A percentile compares a stretch with the other conserved stretches of the same genome.
phyloP scores from a whole-genome alignment of 495 filamentous ascomycete genomes.

The Gamarada debralockiae region DNA sequence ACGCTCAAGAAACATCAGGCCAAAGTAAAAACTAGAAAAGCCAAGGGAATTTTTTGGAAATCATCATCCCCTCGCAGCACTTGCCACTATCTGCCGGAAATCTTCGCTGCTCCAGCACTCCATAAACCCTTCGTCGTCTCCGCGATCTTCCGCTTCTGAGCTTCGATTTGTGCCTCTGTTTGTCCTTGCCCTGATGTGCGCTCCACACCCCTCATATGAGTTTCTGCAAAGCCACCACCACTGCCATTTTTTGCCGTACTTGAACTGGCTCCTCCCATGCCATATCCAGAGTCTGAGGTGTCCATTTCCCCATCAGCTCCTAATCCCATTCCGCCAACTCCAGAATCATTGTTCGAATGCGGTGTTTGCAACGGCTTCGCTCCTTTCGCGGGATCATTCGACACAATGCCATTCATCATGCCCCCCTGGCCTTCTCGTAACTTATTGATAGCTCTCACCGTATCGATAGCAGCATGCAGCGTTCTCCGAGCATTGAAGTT shows the following conservation, averaged over 20 bases:
- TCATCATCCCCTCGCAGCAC: too few relatives aligned
- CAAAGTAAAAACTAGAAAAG: too few relatives aligned
- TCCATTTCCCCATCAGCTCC: constrained; percentile 11
- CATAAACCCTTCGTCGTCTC: constrained; percentile 25
- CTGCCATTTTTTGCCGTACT: not conserved
- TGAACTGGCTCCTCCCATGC: not conserved
- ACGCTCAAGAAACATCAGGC: too few relatives aligned
- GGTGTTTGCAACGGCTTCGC: constrained; percentile 13
- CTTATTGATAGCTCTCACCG: constrained; percentile 97
- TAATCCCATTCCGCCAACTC: constrained; percentile 9
- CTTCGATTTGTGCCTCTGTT: constrained; percentile 24
- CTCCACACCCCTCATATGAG: constrained; percentile 17
- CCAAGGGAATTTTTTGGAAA: too few relatives aligned
- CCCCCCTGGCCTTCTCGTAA: constrained; percentile 71
- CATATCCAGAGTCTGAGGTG: constrained; percentile 16
- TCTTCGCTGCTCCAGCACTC: constrained; percentile 17
- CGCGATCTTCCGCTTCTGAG: constrained; percentile 22
- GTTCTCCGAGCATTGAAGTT: constrained; percentile 97
- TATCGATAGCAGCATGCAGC: constrained; percentile 94
- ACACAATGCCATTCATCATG: constrained; percentile 25
- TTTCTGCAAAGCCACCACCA: not conserved
- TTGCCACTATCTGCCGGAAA: constrained; percentile 11
- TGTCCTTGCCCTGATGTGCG: constrained; percentile 21
- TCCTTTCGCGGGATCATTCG: constrained; percentile 17
- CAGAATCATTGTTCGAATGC: constrained; percentile 10